Evolutionary conservation across 106 monocot genomes (phyloP).

Genomic region (Xerophyta viscosa): DNA sequence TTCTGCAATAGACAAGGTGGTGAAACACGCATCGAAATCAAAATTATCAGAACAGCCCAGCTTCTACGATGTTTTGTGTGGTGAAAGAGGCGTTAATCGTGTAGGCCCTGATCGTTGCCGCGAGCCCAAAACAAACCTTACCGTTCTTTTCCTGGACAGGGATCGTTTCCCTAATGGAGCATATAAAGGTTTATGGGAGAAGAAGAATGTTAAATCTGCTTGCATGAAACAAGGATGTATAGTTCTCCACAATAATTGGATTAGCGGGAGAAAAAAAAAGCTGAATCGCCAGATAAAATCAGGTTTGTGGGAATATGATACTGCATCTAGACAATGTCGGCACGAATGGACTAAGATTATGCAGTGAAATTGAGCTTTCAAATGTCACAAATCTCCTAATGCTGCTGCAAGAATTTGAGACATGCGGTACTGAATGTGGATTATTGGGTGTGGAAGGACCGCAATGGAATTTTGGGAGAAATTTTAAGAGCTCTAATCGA

Average conservation of each 20-base stretch:
- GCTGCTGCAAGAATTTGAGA: too few relatives aligned
- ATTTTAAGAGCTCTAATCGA: too few relatives aligned
- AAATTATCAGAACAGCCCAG: slow-evolving; percentile 88
- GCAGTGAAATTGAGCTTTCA: too few relatives aligned
- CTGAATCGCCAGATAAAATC: slow-evolving; percentile 65
- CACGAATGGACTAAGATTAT: slow-evolving; percentile 28
- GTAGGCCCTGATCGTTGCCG: slow-evolving; percentile 40
- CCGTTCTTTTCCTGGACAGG: slow-evolving; percentile 59
- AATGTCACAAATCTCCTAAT: too few relatives aligned
- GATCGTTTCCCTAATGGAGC: slow-evolving; percentile 88
- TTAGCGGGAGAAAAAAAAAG: slow-evolving; percentile 70
- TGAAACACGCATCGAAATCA: slow-evolving; percentile 74
- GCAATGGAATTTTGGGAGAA: too few relatives aligned
- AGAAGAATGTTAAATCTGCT: slow-evolving; percentile 37
- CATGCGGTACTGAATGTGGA: too few relatives aligned
- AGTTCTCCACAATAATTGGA: slow-evolving; percentile 93
- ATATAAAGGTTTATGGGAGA: slow-evolving; percentile 69
- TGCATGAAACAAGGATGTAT: slow-evolving; percentile 53
- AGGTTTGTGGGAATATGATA: slow-evolving; percentile 83
- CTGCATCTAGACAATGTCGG: slow-evolving; percentile 60
- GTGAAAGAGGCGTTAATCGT: slow-evolving; percentile 59
- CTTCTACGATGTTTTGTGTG: slow-evolving; percentile 89
- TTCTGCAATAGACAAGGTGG: slow-evolving; percentile 66
- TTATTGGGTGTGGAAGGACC: too few relatives aligned
- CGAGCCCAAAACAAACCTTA: slow-evolving; percentile 67